Conservation (phyloP, 1,139 yeast genomes). For the Meyerozyma guilliermondii region DNA sequence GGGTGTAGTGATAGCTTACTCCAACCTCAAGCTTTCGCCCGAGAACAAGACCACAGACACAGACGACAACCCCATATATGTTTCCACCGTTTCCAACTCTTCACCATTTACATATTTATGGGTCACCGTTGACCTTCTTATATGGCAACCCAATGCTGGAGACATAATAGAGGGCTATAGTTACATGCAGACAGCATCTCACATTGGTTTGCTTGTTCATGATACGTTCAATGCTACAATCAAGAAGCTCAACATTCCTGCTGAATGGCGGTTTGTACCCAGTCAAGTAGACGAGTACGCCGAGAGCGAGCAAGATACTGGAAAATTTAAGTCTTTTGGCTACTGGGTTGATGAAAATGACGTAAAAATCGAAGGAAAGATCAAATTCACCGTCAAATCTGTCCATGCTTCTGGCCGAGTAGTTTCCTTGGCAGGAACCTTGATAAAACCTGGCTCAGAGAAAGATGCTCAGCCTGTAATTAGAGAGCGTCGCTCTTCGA, state of each 20-base stretch:
- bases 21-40: conserved; percentile 45
- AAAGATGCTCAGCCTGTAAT: conserved; percentile 50
- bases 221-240: conserved; percentile 95
- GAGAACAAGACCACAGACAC: conserved; percentile 30
- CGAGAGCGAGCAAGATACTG: conserved; percentile 19
- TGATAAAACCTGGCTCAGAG: conserved; percentile 59
- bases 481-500: conserved; percentile 25
- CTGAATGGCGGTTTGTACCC: conserved; percentile 77
- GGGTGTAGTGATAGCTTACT: conserved; percentile 83
- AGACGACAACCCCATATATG: conserved; percentile 19
- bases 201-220: conserved; percentile 82
- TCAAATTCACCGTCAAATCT: conserved; percentile 66
- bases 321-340: conserved; percentile 57
- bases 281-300: conserved; percentile 59
- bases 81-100: conserved; percentile 70
- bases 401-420: conserved; percentile 77
- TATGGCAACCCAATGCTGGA: conserved; percentile 87
- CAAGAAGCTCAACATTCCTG: conserved; percentile 77
- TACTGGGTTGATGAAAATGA: conserved; percentile 81
- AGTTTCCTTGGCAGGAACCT: conserved; percentile 80
- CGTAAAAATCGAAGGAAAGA: conserved; percentile 71
- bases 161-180: conserved; percentile 81
- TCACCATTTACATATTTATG: conserved; percentile 88
- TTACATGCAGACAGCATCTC: conserved; percentile 92
- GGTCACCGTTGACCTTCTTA: conserved; percentile 76